A percentile compares a stretch with the other conserved stretches of the same genome.
phyloP scores from a whole-genome alignment of 164 flowering plant genomes.

The Hamamelis virginiana region DNA sequence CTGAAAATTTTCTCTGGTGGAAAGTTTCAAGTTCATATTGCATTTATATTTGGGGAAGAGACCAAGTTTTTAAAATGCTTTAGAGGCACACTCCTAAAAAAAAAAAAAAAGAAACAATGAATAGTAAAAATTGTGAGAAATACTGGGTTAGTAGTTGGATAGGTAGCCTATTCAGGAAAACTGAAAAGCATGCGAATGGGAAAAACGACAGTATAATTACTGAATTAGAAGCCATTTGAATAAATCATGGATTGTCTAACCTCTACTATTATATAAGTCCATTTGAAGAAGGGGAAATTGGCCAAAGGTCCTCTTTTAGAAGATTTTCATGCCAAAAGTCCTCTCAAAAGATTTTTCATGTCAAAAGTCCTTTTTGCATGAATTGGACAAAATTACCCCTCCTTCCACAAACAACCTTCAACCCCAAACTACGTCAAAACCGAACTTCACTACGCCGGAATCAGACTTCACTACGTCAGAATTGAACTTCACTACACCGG shows the following conservation, averaged over 20 bases:
- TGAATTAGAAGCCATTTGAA: neutral
- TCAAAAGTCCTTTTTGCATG: too few relatives aligned
- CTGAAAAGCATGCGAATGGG: neutral
- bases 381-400: too few relatives aligned
- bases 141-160: neutral
- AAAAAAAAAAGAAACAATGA: too few relatives aligned
- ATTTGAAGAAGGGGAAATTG: too few relatives aligned
- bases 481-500: too few relatives aligned
- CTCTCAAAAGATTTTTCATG: too few relatives aligned
- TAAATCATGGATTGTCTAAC: neutral
- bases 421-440: too few relatives aligned
- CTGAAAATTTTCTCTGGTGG: neutral
- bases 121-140: neutral
- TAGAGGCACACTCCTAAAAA: neutral
- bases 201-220: neutral
- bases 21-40: neutral
- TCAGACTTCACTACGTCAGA: too few relatives aligned
- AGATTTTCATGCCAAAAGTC: too few relatives aligned
- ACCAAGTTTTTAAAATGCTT: neutral
- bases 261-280: neutral
- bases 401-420: too few relatives aligned
- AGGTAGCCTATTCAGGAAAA: neutral
- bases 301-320: too few relatives aligned
- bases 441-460: too few relatives aligned
- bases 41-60: neutral